Base-by-base conservation (phyloP, 2,329 filamentous ascomycete genomes). In the Aspergillus tanneri region DNA sequence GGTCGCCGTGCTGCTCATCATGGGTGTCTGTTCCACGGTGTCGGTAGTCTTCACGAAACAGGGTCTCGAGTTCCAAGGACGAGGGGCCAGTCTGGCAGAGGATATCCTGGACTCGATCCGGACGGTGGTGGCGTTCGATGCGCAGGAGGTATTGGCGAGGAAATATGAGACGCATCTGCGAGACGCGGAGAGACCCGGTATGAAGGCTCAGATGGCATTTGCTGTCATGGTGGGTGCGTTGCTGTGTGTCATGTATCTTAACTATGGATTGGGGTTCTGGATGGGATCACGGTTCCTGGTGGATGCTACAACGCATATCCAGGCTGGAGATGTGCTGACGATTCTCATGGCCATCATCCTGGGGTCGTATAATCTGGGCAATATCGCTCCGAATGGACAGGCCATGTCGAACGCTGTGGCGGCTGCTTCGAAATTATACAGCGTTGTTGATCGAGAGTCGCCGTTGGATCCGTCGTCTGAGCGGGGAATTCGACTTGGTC, bases 31-130 rank as follows among this genome's bases (percentile, higher is more conserved):
- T 9, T 87, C 86, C 1, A 74, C 72, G 5, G 86, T 88, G 60
- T 85, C 95, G 59, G 76, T 93, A 61, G 87, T 84, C 65, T 90
- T 81, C 68, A 90, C 84, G 70, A 90, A 89, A 70, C 73, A 81
- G 46, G 85, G 86, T 1, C 77, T 96, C 38, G 77, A 85, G 46
- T 81, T 87, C 0, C 95, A 95, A 60, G 90, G 88, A 5, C 49
- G 39, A 11, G 76, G 73, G 4, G 72, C 69, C 1, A 64, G 68
- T 5, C 61, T 80, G 3, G 77, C 77, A 1, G 74, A 80, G 59
- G 77, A 80, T 49, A 73, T 76, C 0, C 67, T 80, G 30, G 70
- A 69, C 6, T 77, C 74, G 0, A 74, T 80, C 49, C 68, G 72
- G 2, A 80, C 75, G 0, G 73, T 80, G 7, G 69, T 72, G 39